These are phyloP conservation scores for Dalechampia spathulata DNA, from an alignment of 441 rosid species.

Conservation along the genomic window DNA sequence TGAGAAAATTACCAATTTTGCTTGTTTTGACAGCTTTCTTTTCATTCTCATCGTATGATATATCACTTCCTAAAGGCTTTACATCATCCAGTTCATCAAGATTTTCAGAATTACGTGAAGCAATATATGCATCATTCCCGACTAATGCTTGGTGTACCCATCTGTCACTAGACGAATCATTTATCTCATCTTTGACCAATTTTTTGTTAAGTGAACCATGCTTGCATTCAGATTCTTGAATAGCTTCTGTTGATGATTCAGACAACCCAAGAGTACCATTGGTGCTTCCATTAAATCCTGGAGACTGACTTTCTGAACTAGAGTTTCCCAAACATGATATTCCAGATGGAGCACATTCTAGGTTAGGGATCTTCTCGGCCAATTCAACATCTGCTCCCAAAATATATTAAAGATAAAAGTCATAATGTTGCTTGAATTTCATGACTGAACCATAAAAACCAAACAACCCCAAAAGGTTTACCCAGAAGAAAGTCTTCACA, in stretches of 20 bases:
- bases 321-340: constrained; percentile 31
- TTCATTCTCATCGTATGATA: constrained; percentile 38
- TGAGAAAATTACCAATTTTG: constrained; percentile 12
- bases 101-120: constrained; percentile 19
- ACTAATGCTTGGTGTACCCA: constrained; percentile 20
- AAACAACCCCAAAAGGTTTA: constrained; percentile 20
- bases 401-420: constrained; percentile 1
- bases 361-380: constrained; percentile 39
- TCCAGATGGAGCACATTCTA: constrained; percentile 29
- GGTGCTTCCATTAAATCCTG: constrained; percentile 52
- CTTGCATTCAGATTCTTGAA: constrained; percentile 33
- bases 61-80: constrained; percentile 34
- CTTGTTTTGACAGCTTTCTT: constrained; percentile 24
- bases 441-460: not conserved
- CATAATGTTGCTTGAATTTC: not conserved
- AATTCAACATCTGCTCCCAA: constrained; percentile 48
- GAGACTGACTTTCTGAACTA: constrained; percentile 63
- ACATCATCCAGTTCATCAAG: constrained; percentile 36
- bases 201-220: constrained; percentile 27
- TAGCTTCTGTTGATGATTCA: constrained; percentile 39
- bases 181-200: constrained; percentile 15
- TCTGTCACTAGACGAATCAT: constrained; percentile 18
- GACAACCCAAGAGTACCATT: constrained; percentile 39
- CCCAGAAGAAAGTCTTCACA: constrained; percentile 53
- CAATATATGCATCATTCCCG: constrained; percentile 11